These are phyloP conservation scores for Tylopilus intermedius DNA, from an alignment of 768 basidiomycete species.

Conservation along the genomic window DNA sequence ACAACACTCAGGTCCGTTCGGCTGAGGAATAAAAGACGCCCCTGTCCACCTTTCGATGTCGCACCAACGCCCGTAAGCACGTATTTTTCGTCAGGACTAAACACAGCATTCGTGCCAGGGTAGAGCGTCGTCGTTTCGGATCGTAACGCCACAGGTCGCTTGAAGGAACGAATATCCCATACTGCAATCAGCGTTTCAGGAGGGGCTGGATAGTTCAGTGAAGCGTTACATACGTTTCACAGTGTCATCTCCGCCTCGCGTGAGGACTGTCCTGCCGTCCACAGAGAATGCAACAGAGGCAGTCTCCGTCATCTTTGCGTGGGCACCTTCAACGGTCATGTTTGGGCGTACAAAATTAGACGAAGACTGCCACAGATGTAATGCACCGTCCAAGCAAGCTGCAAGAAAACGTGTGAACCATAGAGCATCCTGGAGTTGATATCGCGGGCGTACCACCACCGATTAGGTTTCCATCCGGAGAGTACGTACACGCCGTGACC, in stretches of 20 bases:
- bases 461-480: constrained; percentile 83
- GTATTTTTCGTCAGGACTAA: constrained; percentile 90
- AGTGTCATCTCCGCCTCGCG: constrained; percentile 91
- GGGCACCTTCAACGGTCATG: constrained; percentile 81
- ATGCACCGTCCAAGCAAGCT: constrained; percentile 88
- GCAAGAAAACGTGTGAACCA: constrained; percentile 3
- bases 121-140: constrained; percentile 70
- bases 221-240: constrained; percentile 75
- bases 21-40: constrained; percentile 68
- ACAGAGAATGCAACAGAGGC: constrained; percentile 85
- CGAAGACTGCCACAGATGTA: constrained; percentile 89
- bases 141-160: constrained; percentile 75
- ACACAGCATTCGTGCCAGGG: constrained; percentile 88
- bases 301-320: constrained; percentile 79
- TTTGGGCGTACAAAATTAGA: constrained; percentile 93
- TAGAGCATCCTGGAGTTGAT: background rate
- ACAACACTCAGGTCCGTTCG: constrained; percentile 66
- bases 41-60: constrained; percentile 59
- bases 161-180: constrained; percentile 91
- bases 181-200: constrained; percentile 44
- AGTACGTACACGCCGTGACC: constrained; percentile 82
- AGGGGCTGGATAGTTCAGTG: background rate
- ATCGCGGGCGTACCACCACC: constrained; percentile 64
- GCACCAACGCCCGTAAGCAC: constrained; percentile 81
- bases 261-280: constrained; percentile 80